Base-by-base conservation (phyloP, 352 stramenopile genomes). In the Pythium graminicola region DNA sequence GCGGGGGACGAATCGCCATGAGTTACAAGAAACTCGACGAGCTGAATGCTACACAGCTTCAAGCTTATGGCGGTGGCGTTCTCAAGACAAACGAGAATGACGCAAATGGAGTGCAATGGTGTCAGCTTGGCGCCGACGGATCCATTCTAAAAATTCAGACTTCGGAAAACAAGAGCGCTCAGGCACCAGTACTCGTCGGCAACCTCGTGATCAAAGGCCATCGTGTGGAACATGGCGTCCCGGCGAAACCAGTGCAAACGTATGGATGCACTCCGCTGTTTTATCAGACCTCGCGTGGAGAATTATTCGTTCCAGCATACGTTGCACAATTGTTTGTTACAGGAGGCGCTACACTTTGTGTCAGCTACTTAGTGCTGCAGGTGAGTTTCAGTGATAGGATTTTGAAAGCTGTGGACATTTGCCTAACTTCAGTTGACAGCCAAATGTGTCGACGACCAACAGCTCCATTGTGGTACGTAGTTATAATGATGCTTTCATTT, bases 211-310 rank as follows among this genome's bases (percentile, higher is more conserved):
- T 91, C 23, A 86, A 84, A 46, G 76, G 78, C 1, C 62, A 59
- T 22, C 69, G 75, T 1, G 59, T 81, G 29, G 67, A 70, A n/a
- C 75, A 85, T 20, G 54, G 65, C 22, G 66, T 70, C 0, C 75
- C 76, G 13, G 64, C 72, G 3, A 86, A 83, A 46, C 72, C 75
- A 1, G 72, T 87, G 23, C 72, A 76, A 50, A 80, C 89, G 42
- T 89, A 85, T 50, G 78, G 78, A 14, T 92, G 81, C 62, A 89
- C 81, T 13, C 73, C 78, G 14, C 76, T 92, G 19, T 92, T 81
- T 33, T 50, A 81, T 29, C 20, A 68, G 35, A 85, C 73, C 0
- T 67, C 69, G 0, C 66, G 67, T 44, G 68, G 65, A 22, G 64
- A 70, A 3, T 55, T 45, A 13, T 92, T 92, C 39, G 26, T 92